These are phyloP conservation scores for Pezicula radicicola DNA, from an alignment of 2,329 filamentous ascomycete species.

Conservation along the genomic window DNA sequence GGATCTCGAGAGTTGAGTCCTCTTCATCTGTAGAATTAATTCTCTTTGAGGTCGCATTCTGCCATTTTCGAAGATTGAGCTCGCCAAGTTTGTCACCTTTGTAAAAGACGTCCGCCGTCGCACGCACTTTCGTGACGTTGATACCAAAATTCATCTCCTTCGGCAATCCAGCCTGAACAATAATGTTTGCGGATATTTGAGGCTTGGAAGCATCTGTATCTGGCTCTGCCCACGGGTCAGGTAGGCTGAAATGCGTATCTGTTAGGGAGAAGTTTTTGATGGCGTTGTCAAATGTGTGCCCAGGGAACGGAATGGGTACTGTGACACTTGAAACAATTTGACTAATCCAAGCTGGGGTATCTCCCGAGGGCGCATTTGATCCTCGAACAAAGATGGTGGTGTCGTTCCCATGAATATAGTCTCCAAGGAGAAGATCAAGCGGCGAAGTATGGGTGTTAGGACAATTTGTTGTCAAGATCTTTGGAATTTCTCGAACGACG, in stretches of 20 bases:
- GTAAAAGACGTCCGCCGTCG: slow-evolving; percentile 79
- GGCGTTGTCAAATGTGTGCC: slow-evolving; percentile 74
- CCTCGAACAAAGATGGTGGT: slow-evolving; percentile 83
- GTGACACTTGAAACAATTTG: slow-evolving; percentile 79
- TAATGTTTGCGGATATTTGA: slow-evolving; percentile 77
- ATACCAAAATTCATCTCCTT: slow-evolving; percentile 84
- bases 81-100: slow-evolving; percentile 74
- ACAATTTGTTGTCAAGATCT: slow-evolving; percentile 69
- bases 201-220: slow-evolving; percentile 70
- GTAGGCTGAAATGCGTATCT: slow-evolving; percentile 82
- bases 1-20: slow-evolving; percentile 65
- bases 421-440: slow-evolving; percentile 75
- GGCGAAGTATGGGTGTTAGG: slow-evolving; percentile 78
- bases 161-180: slow-evolving; percentile 75
- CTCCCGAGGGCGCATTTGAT: slow-evolving; percentile 59
- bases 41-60: slow-evolving; percentile 76
- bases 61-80: slow-evolving; percentile 78
- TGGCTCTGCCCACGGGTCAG: slow-evolving; percentile 75
- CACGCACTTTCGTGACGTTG: slow-evolving; percentile 72
- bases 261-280: slow-evolving; percentile 85
- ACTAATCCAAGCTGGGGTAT: slow-evolving; percentile 78
- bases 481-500: slow-evolving; percentile 69
- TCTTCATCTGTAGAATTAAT: slow-evolving; percentile 54
- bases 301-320: slow-evolving; percentile 80
- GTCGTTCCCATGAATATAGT: slow-evolving; percentile 77